A percentile compares a stretch with the other conserved stretches of the same genome.
Evolutionary conservation across 129 eudicot species (phyloP).

Genomic region (Solidago caesia): DNA sequence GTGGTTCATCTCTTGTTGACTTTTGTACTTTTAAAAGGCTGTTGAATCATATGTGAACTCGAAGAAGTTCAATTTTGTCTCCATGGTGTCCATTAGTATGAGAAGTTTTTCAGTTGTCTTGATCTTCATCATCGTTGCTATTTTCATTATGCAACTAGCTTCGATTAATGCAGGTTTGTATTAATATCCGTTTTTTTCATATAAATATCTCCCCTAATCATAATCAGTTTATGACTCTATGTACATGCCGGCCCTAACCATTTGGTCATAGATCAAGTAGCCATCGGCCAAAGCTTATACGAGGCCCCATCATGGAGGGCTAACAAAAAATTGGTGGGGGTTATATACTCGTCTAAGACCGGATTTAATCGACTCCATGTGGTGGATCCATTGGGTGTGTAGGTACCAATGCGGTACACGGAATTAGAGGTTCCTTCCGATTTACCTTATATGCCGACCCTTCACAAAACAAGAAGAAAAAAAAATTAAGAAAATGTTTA

Average conservation of each 20-base stretch:
- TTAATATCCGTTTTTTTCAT: background rate
- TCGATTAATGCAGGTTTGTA: constrained; percentile 30
- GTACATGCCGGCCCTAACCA: too few species aligned
- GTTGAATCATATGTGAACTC: constrained; percentile 5
- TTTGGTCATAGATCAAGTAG: too few species aligned
- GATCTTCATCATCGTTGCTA: constrained; percentile 25
- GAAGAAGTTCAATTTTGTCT: constrained; percentile 2
- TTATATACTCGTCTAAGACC: too few species aligned
- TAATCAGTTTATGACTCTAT: background rate
- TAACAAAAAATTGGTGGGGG: too few species aligned
- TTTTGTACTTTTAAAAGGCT: background rate
- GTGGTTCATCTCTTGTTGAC: constrained; percentile 28
- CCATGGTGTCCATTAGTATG: constrained; percentile 21
- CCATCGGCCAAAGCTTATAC: too few species aligned
- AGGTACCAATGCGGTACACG: too few species aligned
- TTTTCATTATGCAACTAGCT: constrained; percentile 21
- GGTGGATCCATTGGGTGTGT: too few species aligned
- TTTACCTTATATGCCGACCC: too few species aligned
- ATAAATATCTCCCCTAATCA: background rate
- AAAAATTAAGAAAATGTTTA: background rate
- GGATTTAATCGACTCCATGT: too few species aligned
- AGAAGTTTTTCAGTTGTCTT: constrained; percentile 19
- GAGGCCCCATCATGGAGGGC: too few species aligned
- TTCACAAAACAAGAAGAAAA: too few species aligned
- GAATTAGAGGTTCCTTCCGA: too few species aligned